Conservation (phyloP, 202 grass and related monocot genomes). For the Schoenoplectus triqueter region DNA sequence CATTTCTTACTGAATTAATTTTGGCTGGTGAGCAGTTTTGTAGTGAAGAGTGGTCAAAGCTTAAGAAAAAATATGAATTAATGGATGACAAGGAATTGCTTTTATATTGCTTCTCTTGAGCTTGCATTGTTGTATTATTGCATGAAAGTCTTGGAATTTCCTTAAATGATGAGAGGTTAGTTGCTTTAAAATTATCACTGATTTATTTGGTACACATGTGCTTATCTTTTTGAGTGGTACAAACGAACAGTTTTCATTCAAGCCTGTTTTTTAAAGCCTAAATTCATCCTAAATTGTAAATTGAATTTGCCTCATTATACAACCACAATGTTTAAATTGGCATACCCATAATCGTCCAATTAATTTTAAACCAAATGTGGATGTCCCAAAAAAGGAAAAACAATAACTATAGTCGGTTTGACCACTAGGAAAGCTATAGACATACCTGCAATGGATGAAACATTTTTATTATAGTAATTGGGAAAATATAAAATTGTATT, state of each 20-base stretch:
- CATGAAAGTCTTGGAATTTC: conserved; percentile 83
- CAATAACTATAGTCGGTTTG: background rate
- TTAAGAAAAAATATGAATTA: conserved; percentile 70
- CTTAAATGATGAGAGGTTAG: conserved; percentile 67
- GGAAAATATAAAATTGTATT: background rate
- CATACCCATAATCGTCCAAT: background rate
- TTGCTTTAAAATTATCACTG: conserved; percentile 6
- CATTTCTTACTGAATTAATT: conserved; percentile 74
- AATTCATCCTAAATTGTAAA: background rate
- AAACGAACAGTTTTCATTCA: background rate
- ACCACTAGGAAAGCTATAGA: background rate
- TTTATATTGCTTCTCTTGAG: conserved; percentile 90
- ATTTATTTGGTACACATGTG: conserved; percentile 22
- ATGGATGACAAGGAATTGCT: conserved; percentile 74
- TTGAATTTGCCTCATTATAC: background rate
- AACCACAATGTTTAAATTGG: background rate
- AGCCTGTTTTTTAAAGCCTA: background rate
- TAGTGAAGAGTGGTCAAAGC: conserved; percentile 75
- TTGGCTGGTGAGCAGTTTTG: conserved; percentile 79
- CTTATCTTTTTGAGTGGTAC: background rate
- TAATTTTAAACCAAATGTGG: background rate
- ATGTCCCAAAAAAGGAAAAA: background rate
- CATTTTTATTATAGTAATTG: background rate
- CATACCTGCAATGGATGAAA: conserved; percentile 11
- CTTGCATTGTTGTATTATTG: conserved; percentile 81